Evolutionary conservation across 768 basidiomycete species (phyloP).

Genomic region (Brasilioporus rufonigricans): DNA sequence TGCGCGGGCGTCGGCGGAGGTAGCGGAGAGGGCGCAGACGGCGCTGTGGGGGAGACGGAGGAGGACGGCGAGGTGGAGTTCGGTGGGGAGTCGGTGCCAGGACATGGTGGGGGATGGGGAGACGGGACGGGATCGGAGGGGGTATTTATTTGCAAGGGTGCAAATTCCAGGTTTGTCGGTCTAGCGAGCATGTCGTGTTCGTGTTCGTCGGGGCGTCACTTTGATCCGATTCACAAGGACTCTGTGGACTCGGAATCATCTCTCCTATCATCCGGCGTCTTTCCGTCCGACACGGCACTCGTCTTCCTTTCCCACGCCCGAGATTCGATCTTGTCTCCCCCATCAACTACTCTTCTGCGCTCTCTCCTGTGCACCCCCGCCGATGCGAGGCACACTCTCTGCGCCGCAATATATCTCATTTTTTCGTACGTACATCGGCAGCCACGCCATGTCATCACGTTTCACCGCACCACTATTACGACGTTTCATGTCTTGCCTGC

Average conservation of each 20-base stretch:
- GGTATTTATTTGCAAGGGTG: background rate
- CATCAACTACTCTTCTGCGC: background rate
- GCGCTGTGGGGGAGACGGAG: slow-evolving; percentile 45
- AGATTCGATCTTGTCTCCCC: background rate
- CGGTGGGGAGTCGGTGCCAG: slow-evolving; percentile 62
- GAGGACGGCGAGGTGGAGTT: slow-evolving; percentile 62
- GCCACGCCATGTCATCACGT: slow-evolving; percentile 2
- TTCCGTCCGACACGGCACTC: slow-evolving; percentile 26
- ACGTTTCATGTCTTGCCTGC: slow-evolving; percentile 45
- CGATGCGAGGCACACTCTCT: too few species aligned
- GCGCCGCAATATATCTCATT: too few species aligned
- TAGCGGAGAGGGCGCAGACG: slow-evolving; percentile 46
- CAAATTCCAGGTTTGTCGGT: background rate
- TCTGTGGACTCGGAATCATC: slow-evolving; percentile 12
- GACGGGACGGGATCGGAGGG: background rate
- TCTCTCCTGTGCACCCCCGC: too few species aligned
- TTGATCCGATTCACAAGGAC: slow-evolving; percentile 26
- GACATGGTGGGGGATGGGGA: slow-evolving; percentile 9
- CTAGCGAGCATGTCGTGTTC: background rate
- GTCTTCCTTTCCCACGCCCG: background rate
- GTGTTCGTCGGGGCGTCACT: slow-evolving; percentile 16
- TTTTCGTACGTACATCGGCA: background rate
- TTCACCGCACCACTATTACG: background rate
- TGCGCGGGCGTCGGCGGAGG: slow-evolving; percentile 49
- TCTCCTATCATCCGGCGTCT: slow-evolving; percentile 14